Evolutionary conservation across 805 yeast species (phyloP).

Genomic region (Yarrowia sp.): DNA sequence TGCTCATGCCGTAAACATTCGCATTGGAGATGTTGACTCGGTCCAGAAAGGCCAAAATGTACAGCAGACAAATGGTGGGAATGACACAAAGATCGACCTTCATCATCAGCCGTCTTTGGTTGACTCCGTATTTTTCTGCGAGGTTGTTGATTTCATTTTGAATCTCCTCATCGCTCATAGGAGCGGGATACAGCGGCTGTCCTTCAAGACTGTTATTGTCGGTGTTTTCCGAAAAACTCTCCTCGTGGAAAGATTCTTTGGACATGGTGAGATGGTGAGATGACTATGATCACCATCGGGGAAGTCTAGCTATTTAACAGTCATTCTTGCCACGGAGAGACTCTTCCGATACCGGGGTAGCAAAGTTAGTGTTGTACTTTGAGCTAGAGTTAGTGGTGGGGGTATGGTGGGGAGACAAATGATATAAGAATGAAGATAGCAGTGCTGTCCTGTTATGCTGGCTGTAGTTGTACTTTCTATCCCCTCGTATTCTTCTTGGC

Average conservation of each 20-base stretch:
- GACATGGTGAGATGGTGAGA: neutral
- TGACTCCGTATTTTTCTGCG: conserved; percentile 48
- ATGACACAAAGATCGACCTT: conserved; percentile 67
- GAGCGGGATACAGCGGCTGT: conserved; percentile 2
- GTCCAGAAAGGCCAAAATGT: conserved; percentile 73
- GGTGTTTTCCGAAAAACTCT: neutral
- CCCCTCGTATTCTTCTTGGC: no score
- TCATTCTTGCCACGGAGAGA: neutral
- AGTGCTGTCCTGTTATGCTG: no score
- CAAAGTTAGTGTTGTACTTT: neutral
- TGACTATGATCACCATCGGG: neutral
- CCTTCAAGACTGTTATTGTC: neutral
- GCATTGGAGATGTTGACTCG: conserved; percentile 83
- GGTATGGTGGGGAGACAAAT: no score
- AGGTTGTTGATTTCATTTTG: conserved; percentile 33
- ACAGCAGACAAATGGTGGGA: conserved; percentile 71
- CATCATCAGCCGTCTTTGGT: conserved; percentile 55
- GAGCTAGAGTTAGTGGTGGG: neutral
- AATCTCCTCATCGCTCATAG: conserved; percentile 1
- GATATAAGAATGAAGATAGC: no score
- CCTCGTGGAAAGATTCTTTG: neutral
- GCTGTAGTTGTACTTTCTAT: no score
- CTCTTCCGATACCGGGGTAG: conserved; percentile 7
- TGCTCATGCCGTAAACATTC: conserved; percentile 62
- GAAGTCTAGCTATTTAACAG: neutral